Evolutionary conservation across 495 filamentous ascomycete species (phyloP), one percentile per base, ranked within the genome.

Genomic region (Aspergillus hancockii): DNA sequence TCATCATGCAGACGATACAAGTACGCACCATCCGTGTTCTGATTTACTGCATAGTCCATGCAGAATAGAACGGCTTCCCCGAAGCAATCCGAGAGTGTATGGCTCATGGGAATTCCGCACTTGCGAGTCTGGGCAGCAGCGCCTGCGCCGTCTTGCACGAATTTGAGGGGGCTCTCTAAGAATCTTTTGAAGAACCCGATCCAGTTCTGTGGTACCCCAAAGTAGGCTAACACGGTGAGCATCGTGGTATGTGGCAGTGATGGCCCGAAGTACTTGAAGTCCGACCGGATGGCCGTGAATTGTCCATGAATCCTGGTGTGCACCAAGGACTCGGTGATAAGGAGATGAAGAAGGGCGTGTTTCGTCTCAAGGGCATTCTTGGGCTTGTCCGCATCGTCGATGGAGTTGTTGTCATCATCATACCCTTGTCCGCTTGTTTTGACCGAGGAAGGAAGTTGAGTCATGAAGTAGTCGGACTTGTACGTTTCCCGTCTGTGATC

Each of bases 1-100:
- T 89, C 86, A 62, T 89, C 86, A 57, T 87, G 81, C 36, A 88
- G 74, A 8, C 87, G 84, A 60, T 85, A 87, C 14, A 89, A 68
- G 32, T 81, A 74, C 7, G 74, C 68, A 1, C 76, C 76, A 7
- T 82, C 65, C 0, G 86, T 80, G 9, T 65, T 65, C 55, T 88
- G 82, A 55, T 89, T 90, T 43, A 90, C 79, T 1, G 83, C 73
- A 57, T 82, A 87, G 60, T 90, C 87, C 67, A 90, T 78, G 60
- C 81, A 85, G 67, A 89, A 89, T 0, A 90, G 69, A 12, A 88
- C 70, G 0, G 76, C 73, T 58, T 90, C 87, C 5, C 84, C 83
- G 46, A 88, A 80, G 40, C 83, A 66, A 45, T 83, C 75, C 21
- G 83, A 85, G 12, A 90, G 70, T 4, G 74, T 73, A 65, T 90